Percentiles rank a stretch among this genome's conserved stretches.
Conservation (phyloP, 2,329 filamentous ascomycete species). For the Monilinia fructicola region DNA sequence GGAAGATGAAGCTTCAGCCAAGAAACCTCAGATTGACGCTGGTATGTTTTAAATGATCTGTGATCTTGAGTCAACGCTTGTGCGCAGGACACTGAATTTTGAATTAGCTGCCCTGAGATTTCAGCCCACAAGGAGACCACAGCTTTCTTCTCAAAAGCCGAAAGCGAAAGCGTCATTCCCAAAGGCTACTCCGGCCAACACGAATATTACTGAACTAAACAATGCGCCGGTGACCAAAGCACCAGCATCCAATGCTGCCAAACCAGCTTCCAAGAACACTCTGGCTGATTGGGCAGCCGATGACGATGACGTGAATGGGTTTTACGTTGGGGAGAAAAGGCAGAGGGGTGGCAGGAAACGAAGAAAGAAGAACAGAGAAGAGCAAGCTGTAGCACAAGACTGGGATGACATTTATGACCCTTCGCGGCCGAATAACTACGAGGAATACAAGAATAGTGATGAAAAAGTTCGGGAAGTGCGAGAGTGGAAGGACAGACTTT, state of each 20-base stretch:
- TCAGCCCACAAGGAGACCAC: conserved; percentile 79
- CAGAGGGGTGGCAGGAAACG: conserved; percentile 65
- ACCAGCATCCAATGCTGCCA: conserved; percentile 39
- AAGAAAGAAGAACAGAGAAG: conserved; percentile 71
- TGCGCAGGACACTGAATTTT: conserved; percentile 47
- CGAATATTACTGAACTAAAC: conserved; percentile 33
- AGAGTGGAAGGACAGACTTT: conserved; percentile 83
- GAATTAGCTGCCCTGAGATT: conserved; percentile 68
- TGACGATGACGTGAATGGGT: conserved; percentile 72
- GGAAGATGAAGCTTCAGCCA: conserved; percentile 50
- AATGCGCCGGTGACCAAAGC: conserved; percentile 37
- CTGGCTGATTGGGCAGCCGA: conserved; percentile 81
- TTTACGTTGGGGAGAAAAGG: conserved; percentile 61
- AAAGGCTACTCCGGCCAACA: conserved; percentile 43
- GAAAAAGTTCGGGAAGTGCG: conserved; percentile 76
- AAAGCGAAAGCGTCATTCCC: conserved; percentile 62
- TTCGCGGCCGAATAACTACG: conserved; percentile 75
- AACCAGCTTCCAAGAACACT: conserved; percentile 60
- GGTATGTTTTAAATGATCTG: conserved; percentile 52
- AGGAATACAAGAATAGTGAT: conserved; percentile 80
- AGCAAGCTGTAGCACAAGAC: conserved; percentile 61
- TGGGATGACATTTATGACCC: conserved; percentile 95
- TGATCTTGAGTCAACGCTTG: conserved; percentile 35
- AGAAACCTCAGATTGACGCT: conserved; percentile 59
- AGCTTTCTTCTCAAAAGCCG: conserved; percentile 56